Evolutionary conservation across 1,284 basidiomycete genomes (phyloP), one percentile per base, ranked within the genome.

Genomic region (Tremellales sp.): DNA sequence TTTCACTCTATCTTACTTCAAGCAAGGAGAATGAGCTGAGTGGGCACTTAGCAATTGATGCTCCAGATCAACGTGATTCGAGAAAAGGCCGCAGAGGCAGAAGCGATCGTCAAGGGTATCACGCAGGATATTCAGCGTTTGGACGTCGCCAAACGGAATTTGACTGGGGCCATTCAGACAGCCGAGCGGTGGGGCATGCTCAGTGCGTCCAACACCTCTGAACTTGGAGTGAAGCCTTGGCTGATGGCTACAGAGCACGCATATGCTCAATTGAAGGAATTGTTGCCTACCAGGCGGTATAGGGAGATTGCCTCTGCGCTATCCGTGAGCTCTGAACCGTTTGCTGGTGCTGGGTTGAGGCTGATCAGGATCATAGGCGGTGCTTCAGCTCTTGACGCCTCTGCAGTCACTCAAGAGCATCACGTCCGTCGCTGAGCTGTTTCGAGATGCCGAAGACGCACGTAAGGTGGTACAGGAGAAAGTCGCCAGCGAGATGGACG

Each of bases 41-140:
- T 19, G 10, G 19, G 8, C 36, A 39, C 11, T 8, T 50, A 94
- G 91, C 89, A 93, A 65, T 80, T 97, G 10, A 81, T 97, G 49
- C 83, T 85, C 25, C 91, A 97, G 75, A 92, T 97, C 82, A 89
- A 87, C 22, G 84, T 85, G 46, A 97, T 97, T 59, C 82, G 90
- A 31, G 91, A 96, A 72, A 94, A 97, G 72, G 90, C 92, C 0
- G 87, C 89, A 0, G 92, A 97, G 70, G 92, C 90, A 11, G 94
- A 98, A 69, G 89, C 89, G 1, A 90, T 97, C 42, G 96, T 98
- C 29, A 82, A 87, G 52, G 84, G 90, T 54, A 96, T 98, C 61
- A 99, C 96, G 4, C 86, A 89, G 58, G 96, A 99, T 70, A 97
- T 99, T 49, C 91, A 97, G 68, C 83, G 87, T 5, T 80, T 99